These are phyloP conservation scores for Russula emetica DNA, from an alignment of 768 basidiomycete genomes.

Conservation along the genomic window DNA sequence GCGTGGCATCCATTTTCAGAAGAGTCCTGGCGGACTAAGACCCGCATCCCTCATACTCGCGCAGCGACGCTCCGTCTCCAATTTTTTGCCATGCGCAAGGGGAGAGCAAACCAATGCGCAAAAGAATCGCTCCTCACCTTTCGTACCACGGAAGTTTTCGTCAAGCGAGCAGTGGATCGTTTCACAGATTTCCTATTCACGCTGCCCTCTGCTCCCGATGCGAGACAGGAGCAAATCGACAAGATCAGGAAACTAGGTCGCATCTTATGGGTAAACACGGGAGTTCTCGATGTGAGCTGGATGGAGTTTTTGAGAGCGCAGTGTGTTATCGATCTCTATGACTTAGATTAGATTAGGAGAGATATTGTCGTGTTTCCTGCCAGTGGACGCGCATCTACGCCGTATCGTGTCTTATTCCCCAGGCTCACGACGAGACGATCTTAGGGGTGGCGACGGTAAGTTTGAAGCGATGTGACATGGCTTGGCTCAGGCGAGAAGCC, in stretches of 20 bases:
- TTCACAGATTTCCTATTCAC: neutral
- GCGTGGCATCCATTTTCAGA: neutral
- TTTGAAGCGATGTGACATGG: neutral
- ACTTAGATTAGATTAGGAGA: constrained; percentile 54
- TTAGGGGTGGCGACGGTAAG: neutral
- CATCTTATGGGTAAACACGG: constrained; percentile 5
- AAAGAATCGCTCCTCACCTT: neutral
- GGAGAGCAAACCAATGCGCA: neutral
- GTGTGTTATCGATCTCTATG: constrained; percentile 43
- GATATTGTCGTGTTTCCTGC: constrained; percentile 43
- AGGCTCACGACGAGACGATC: neutral
- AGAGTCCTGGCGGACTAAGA: neutral
- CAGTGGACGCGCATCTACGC: too few relatives aligned
- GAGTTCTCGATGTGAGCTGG: neutral
- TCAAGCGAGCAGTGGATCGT: neutral
- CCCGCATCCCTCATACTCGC: neutral
- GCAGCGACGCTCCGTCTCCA: neutral
- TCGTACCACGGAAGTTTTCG: neutral
- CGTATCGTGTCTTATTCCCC: neutral
- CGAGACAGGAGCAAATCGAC: constrained; percentile 1
- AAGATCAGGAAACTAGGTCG: constrained; percentile 11
- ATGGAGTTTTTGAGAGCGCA: constrained; percentile 1
- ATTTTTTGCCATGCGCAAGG: constrained; percentile 3
- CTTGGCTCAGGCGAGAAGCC: too few relatives aligned
- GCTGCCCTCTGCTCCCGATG: neutral